Evolutionary conservation across 805 yeast genomes (phyloP).

Genomic region (Metschnikowia cubensis): DNA sequence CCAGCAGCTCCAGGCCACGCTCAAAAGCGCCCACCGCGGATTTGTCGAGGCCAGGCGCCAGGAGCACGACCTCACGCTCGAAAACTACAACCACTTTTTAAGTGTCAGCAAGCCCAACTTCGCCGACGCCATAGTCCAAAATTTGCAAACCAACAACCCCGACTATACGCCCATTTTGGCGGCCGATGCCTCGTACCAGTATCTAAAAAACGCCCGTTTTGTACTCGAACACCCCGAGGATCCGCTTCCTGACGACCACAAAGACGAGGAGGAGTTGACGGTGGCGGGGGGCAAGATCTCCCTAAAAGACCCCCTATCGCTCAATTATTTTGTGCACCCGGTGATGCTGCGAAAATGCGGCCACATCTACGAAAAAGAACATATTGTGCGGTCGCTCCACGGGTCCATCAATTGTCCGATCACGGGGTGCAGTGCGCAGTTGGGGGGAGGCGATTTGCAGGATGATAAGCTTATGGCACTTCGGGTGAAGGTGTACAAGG

Average conservation of each 20-base stretch:
- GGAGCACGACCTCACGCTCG: constrained; percentile 13
- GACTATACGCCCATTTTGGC: constrained; percentile 4
- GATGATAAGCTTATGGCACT: constrained; percentile 53
- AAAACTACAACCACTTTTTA: constrained; percentile 9
- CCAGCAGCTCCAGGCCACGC: constrained; percentile 10
- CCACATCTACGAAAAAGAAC: constrained; percentile 56
- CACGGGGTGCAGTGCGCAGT: constrained; percentile 45
- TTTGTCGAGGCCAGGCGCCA: constrained; percentile 9
- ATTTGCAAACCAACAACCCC: constrained; percentile 1
- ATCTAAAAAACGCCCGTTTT: constrained; percentile 41
- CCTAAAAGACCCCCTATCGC: constrained; percentile 63
- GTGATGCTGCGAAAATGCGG: constrained; percentile 51
- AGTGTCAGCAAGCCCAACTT: constrained; percentile 9
- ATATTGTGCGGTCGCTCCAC: constrained; percentile 34
- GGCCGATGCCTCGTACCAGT: constrained; percentile 19
- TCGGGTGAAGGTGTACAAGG: constrained; percentile 42
- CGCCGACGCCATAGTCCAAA: constrained; percentile 10
- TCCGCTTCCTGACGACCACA: constrained; percentile 52
- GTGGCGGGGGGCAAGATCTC: constrained; percentile 71
- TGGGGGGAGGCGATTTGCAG: constrained; percentile 34
- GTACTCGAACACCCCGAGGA: constrained; percentile 57
- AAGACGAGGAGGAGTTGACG: constrained; percentile 55
- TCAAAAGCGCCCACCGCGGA: constrained; percentile 10
- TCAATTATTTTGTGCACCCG: constrained; percentile 50
- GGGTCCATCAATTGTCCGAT: constrained; percentile 49